Conservation (phyloP, 345 rosid species). For the Salix purpurea region DNA sequence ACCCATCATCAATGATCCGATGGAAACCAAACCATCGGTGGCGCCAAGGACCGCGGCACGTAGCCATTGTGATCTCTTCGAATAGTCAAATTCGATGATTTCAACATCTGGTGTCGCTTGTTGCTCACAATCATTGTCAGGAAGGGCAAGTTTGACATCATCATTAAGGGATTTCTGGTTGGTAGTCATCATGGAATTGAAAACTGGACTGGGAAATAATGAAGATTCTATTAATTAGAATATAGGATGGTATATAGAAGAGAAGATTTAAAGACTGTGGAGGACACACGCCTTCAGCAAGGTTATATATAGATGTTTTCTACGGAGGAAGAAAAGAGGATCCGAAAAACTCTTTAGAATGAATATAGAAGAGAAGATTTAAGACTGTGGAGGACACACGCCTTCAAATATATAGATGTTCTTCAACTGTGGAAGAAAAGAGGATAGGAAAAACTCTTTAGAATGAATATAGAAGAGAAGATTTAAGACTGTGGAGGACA, state of each 20-base stretch:
- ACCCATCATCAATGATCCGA: constrained; percentile 87
- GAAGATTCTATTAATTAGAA: not conserved
- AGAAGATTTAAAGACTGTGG: constrained; percentile 36
- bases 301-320: constrained; percentile 47
- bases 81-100: constrained; percentile 46
- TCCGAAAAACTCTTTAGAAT: no score
- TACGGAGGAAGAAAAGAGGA: no score
- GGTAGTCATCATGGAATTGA: constrained; percentile 22
- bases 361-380: no score
- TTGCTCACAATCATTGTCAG: constrained; percentile 32
- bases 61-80: constrained; percentile 88
- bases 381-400: no score
- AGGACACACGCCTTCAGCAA: constrained; percentile 54
- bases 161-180: constrained; percentile 23
- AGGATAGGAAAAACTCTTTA: not conserved
- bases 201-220: not conserved
- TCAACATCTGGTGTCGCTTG: constrained; percentile 23
- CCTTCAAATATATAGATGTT: no score
- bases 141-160: constrained; percentile 24
- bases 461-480: constrained; percentile 5
- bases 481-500: constrained; percentile 50
- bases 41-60: constrained; percentile 94
- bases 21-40: constrained; percentile 84
- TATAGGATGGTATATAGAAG: not conserved
- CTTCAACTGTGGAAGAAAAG: not conserved